Evolutionary conservation across 441 rosid genomes (phyloP).

Genomic region (Isatis lusitanica): DNA sequence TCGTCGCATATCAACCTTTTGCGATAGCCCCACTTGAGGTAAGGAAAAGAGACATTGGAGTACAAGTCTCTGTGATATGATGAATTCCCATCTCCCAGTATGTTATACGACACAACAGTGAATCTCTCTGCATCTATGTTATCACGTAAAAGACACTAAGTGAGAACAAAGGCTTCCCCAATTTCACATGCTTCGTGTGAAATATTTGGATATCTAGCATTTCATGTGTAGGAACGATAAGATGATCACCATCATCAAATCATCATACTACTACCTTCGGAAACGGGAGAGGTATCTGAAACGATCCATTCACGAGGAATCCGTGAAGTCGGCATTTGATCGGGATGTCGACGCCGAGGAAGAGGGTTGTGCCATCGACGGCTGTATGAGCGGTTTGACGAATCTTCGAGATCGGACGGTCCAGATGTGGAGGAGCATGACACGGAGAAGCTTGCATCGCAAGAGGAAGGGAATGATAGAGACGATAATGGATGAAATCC

Average conservation of each 20-base stretch:
- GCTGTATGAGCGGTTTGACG: conserved; percentile 38
- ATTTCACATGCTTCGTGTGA: too few relatives aligned
- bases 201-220: too few relatives aligned
- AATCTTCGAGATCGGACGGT: conserved; percentile 31
- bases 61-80: conserved; percentile 61
- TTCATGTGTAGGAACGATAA: background rate
- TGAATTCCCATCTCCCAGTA: conserved; percentile 69
- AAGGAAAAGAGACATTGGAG: conserved; percentile 49
- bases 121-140: conserved; percentile 49
- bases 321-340: conserved; percentile 38
- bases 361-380: conserved; percentile 46
- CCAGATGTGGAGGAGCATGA: conserved; percentile 36
- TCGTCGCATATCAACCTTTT: conserved; percentile 63
- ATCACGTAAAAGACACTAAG: conserved; percentile 10
- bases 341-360: conserved; percentile 32
- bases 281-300: conserved; percentile 45
- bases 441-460: conserved; percentile 15
- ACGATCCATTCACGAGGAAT: conserved; percentile 64
- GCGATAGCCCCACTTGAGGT: conserved; percentile 65
- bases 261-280: conserved; percentile 40
- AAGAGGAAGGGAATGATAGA: conserved; percentile 11
- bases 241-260: background rate
- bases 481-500: conserved; percentile 5
- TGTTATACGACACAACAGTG: conserved; percentile 65
- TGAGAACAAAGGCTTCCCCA: background rate